These are phyloP conservation scores for Penicillium coffeae DNA, from an alignment of 495 filamentous ascomycete genomes.

Conservation along the genomic window DNA sequence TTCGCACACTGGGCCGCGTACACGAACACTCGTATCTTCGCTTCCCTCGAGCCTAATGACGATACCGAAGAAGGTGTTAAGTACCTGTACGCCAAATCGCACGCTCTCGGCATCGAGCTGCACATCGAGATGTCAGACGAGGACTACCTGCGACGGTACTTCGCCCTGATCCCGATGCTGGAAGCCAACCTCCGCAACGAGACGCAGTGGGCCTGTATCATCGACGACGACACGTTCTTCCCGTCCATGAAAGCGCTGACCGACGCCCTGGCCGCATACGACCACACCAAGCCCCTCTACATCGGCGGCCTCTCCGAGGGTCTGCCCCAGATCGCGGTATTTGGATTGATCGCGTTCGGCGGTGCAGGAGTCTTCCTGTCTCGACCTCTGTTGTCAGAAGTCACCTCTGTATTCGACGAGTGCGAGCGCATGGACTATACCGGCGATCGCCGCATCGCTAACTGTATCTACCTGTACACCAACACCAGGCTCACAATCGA, in stretches of 20 bases:
- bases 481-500: constrained; percentile 46
- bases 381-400: constrained; percentile 38
- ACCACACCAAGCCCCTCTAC: constrained; percentile 46
- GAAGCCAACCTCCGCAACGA: constrained; percentile 39
- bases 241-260: constrained; percentile 48
- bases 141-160: constrained; percentile 55
- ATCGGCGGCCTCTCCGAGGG: constrained; percentile 57
- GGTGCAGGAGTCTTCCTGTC: constrained; percentile 60
- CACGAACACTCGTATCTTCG: constrained; percentile 53
- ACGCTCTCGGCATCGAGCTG: constrained; percentile 47
- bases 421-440: constrained; percentile 41
- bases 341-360: constrained; percentile 54
- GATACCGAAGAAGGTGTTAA: constrained; percentile 10
- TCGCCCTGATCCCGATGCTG: constrained; percentile 53
- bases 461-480: constrained; percentile 52
- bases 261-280: constrained; percentile 40
- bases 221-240: constrained; percentile 73
- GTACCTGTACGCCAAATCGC: constrained; percentile 33
- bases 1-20: constrained; percentile 61
- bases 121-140: constrained; percentile 48
- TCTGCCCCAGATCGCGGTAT: constrained; percentile 44
- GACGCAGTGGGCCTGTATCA: constrained; percentile 57
- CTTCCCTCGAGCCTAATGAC: constrained; percentile 49
- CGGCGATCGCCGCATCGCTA: constrained; percentile 46
- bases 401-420: constrained; percentile 30